A percentile compares a stretch with the other conserved stretches of the same genome.
Evolutionary conservation across 2,329 filamentous ascomycete species (phyloP).

Genomic region (Aspergillus neoniger): DNA sequence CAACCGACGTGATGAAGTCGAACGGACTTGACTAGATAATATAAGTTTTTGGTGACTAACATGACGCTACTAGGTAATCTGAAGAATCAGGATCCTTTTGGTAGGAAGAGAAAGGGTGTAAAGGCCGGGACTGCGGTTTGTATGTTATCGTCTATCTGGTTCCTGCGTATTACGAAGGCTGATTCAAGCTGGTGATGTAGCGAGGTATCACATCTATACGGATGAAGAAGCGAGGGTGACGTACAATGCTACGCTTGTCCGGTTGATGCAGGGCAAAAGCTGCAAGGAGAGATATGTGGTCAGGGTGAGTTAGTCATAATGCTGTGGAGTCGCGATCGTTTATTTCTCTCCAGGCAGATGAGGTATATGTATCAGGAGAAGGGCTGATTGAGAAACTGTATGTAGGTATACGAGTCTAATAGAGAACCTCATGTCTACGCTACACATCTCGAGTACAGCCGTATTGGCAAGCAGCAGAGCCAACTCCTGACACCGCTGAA

Average conservation of each 20-base stretch:
- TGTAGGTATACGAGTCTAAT: slow-evolving; percentile 68
- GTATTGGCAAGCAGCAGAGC: slow-evolving; percentile 31
- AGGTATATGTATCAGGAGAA: too few species aligned
- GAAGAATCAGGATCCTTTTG: background rate
- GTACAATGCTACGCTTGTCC: slow-evolving; percentile 64
- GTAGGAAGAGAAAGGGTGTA: background rate
- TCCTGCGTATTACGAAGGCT: background rate
- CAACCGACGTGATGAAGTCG: too few species aligned
- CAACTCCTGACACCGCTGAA: slow-evolving; percentile 37
- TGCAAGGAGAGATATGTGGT: slow-evolving; percentile 61
- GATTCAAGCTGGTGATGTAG: slow-evolving; percentile 37
- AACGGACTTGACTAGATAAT: too few species aligned
- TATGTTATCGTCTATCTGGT: background rate
- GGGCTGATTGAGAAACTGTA: background rate
- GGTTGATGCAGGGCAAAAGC: slow-evolving; percentile 52
- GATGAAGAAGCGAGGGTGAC: slow-evolving; percentile 61
- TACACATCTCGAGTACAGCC: slow-evolving; percentile 55
- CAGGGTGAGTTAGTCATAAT: slow-evolving; percentile 50
- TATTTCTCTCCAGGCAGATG: background rate
- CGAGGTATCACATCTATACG: slow-evolving; percentile 64
- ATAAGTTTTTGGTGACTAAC: too few species aligned
- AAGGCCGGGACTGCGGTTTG: background rate
- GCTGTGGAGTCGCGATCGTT: background rate
- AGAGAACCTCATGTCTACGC: slow-evolving; percentile 62
- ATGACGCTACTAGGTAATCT: background rate